Conservation (phyloP, 768 basidiomycete species). For the Neoboletus subvelutipes region DNA sequence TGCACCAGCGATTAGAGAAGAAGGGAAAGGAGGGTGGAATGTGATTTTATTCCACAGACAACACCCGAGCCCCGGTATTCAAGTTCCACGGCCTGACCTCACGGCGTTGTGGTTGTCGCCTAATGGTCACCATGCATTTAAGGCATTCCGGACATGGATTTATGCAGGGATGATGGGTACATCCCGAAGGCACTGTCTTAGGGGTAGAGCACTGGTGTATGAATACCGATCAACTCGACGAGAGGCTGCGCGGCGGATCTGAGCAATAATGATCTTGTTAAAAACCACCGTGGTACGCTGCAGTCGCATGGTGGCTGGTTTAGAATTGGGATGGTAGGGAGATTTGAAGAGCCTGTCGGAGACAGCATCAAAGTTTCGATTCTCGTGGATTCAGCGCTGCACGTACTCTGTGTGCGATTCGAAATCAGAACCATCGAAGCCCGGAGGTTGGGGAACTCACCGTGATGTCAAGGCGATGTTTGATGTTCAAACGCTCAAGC, state of each 20-base stretch:
- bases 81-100: background rate
- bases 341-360: too few species aligned
- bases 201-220: background rate
- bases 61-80: background rate
- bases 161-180: background rate
- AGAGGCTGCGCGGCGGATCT: background rate
- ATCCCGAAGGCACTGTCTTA: background rate
- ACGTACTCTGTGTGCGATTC: too few species aligned
- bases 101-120: background rate
- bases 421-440: too few species aligned
- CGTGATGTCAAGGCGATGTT: too few species aligned
- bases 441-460: too few species aligned
- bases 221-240: background rate
- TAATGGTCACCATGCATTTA: background rate
- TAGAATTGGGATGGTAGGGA: too few species aligned
- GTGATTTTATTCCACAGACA: background rate
- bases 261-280: background rate
- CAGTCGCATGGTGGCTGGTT: background rate
- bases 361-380: too few species aligned
- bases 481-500: too few species aligned
- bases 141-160: background rate
- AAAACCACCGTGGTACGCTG: background rate
- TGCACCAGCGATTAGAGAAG: background rate
- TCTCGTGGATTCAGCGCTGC: too few species aligned
- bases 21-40: background rate